A percentile compares a stretch with the other conserved stretches of the same genome.
Conservation (phyloP, 257 asterid species). For the Solanum neorickii region DNA sequence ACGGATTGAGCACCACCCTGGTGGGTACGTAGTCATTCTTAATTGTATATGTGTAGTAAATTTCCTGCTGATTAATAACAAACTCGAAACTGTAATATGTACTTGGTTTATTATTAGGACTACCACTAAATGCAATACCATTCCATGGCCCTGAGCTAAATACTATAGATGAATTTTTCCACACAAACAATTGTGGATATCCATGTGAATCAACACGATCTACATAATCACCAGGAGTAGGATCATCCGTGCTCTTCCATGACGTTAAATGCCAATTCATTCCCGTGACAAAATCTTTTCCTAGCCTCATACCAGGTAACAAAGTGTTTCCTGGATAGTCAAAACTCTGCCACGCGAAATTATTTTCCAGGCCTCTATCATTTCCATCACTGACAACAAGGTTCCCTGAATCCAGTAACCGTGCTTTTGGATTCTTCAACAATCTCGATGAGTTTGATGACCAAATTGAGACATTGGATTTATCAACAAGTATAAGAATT, state of each 20-base stretch:
- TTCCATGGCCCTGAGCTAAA: slow-evolving; percentile 7
- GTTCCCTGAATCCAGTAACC: not conserved
- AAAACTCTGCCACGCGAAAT: slow-evolving; percentile 7
- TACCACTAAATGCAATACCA: not conserved
- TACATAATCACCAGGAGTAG: slow-evolving; percentile 4
- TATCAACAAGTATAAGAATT: not conserved
- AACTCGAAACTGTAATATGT: not conserved
- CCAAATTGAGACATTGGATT: not conserved
- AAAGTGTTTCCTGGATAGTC: slow-evolving; percentile 1
- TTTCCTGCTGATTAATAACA: not conserved
- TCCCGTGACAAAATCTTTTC: slow-evolving; percentile 1
- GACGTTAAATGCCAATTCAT: not conserved
- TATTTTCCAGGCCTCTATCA: not conserved
- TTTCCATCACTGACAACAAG: slow-evolving; percentile 1
- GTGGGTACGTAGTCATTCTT: not conserved
- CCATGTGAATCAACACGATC: not conserved
- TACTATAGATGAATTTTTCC: not conserved
- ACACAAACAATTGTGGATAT: not conserved
- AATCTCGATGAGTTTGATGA: not conserved
- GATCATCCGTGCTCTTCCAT: slow-evolving; percentile 13
- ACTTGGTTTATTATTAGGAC: not conserved
- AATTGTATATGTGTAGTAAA: not conserved
- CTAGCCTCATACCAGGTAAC: slow-evolving; percentile 8
- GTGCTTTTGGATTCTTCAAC: not conserved
- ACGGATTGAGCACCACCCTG: not conserved